Evolutionary conservation across 176 grass and related monocot genomes (phyloP).

Genomic region (barley (Hordeum vulgare)): MorexV3_pseudomolecules_assembly NC_058520.1:126830374-126830873

Average conservation of each 20-base stretch:
- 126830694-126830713: conserved; percentile 15
- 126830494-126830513: not conserved
- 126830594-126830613: not conserved
- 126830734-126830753: conserved; percentile 73
- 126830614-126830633: not conserved
- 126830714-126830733: conserved; percentile 87
- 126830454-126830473: not conserved
- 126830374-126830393: not conserved
- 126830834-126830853: conserved; percentile 67
- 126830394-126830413: not conserved
- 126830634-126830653: not conserved
- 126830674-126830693: not conserved
- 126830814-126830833: conserved; percentile 53
- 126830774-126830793: conserved; percentile 30
- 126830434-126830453: not conserved
- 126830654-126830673: not conserved
- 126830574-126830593: not conserved
- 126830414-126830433: not conserved
- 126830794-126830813: conserved; percentile 46
- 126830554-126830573: not conserved
- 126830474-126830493: not conserved
- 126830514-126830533: not conserved
- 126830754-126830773: conserved; percentile 73
- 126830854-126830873: conserved; percentile 27
- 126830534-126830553: not conserved